These are phyloP conservation scores for Tetracentron sinense DNA, from an alignment of 164 flowering plant genomes.

Conservation along the genomic window DNA sequence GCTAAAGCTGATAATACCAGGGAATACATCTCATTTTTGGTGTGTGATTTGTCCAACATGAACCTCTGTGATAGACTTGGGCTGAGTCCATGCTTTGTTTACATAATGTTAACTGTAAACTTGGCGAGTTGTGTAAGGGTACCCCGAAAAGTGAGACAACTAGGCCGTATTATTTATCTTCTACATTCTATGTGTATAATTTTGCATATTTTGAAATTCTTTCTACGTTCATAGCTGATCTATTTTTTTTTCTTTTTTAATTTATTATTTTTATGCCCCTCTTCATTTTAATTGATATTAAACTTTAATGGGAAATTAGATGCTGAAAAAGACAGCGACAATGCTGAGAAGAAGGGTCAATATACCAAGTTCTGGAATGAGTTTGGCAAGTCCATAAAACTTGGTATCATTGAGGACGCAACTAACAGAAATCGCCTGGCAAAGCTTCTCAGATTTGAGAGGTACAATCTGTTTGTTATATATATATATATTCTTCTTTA, in stretches of 20 bases:
- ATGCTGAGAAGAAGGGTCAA: slow-evolving; percentile 84
- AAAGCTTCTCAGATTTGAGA: slow-evolving; percentile 93
- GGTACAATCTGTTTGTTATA: slow-evolving; percentile 31
- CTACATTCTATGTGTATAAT: too few species aligned
- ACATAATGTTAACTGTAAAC: background rate
- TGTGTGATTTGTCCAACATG: too few species aligned
- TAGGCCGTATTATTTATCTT: too few species aligned
- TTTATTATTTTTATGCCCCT: too few species aligned
- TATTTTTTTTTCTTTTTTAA: background rate
- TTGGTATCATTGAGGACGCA: slow-evolving; percentile 97
- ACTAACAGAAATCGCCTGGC: slow-evolving; percentile 91
- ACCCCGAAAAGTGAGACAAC: too few species aligned
- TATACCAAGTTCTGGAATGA: slow-evolving; percentile 96
- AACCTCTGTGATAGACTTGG: too few species aligned
- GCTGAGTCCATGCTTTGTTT: background rate
- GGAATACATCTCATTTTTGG: background rate
- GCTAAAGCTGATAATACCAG: background rate
- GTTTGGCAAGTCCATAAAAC: slow-evolving; percentile 93
- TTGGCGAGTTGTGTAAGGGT: too few species aligned
- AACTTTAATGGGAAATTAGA: slow-evolving; percentile 32
- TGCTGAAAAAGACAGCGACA: slow-evolving; percentile 52
- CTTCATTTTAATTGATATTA: slow-evolving; percentile 2
- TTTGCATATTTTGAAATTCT: background rate
- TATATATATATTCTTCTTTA: background rate
- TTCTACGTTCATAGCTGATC: background rate